These are phyloP conservation scores for Micractinium conductrix DNA, from an alignment of 139 green algal genomes.

Conservation along the genomic window DNA sequence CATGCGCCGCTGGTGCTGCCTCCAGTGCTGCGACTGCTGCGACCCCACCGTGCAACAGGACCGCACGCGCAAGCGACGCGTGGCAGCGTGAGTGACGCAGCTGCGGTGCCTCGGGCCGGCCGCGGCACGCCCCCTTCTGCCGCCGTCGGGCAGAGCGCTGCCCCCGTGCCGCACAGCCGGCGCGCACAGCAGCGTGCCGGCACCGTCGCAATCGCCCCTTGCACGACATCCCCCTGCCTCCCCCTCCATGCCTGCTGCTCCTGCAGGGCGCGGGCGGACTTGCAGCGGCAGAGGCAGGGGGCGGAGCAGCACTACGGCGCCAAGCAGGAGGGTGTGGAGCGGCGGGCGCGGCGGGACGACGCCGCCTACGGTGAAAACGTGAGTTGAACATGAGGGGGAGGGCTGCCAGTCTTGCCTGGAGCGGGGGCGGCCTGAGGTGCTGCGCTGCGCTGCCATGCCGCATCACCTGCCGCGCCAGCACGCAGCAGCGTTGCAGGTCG, in stretches of 20 bases:
- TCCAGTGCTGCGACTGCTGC: slow-evolving; percentile 47
- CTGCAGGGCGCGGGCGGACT: neutral
- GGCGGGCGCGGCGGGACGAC: neutral
- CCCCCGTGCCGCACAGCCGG: too few species aligned
- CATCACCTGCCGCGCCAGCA: too few species aligned
- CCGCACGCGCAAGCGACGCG: slow-evolving; percentile 7
- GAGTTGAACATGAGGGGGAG: too few species aligned
- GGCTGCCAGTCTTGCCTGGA: too few species aligned
- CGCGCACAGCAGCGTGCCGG: too few species aligned
- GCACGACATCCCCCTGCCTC: neutral
- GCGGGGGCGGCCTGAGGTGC: too few species aligned
- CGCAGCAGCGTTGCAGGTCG: too few species aligned
- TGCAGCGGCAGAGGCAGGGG: neutral
- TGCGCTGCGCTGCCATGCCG: too few species aligned
- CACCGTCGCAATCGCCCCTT: too few species aligned
- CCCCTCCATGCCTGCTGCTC: neutral
- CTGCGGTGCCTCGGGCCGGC: neutral
- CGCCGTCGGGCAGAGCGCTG: too few species aligned
- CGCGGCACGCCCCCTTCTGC: too few species aligned
- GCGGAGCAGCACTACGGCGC: neutral
- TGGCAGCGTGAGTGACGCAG: slow-evolving; percentile 22
- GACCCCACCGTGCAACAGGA: slow-evolving; percentile 26
- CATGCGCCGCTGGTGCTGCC: slow-evolving; percentile 51
- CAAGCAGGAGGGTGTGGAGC: slow-evolving; percentile 28
- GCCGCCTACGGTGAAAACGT: slow-evolving; percentile 19